Conservation (phyloP, 129 eudicot genomes). For the Erigeron canadensis region DNA sequence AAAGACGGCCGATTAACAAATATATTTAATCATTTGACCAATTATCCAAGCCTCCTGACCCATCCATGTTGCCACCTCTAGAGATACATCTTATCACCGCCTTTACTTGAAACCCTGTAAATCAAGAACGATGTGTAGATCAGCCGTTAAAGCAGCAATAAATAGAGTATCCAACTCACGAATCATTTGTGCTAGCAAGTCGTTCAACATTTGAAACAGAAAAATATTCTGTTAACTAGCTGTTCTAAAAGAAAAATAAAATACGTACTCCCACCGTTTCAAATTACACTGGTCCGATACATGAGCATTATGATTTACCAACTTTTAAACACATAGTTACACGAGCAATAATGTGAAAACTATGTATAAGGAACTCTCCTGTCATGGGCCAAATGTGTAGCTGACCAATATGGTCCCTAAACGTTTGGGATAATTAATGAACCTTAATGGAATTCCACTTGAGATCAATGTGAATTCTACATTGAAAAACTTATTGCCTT, state of each 20-base stretch:
- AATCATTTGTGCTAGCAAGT: slow-evolving; percentile 58
- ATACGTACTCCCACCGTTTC: background rate
- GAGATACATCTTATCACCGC: background rate
- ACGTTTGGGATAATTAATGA: slow-evolving; percentile 73
- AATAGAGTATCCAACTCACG: slow-evolving; percentile 59
- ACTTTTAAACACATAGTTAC: too few species aligned
- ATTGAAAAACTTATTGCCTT: slow-evolving; percentile 67
- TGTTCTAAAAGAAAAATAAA: background rate
- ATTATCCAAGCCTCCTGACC: background rate
- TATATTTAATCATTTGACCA: too few species aligned
- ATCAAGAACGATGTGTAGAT: slow-evolving; percentile 88
- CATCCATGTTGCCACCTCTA: slow-evolving; percentile 9
- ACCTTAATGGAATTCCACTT: slow-evolving; percentile 44
- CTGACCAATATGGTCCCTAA: slow-evolving; percentile 99
- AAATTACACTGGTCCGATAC: too few species aligned
- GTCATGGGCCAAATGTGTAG: slow-evolving; percentile 30
- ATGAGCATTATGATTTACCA: background rate
- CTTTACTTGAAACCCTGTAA: slow-evolving; percentile 95
- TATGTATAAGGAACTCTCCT: background rate
- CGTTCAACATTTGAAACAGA: slow-evolving; percentile 70
- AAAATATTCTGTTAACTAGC: slow-evolving; percentile 54
- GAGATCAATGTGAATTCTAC: slow-evolving; percentile 51
- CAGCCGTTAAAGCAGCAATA: slow-evolving; percentile 78
- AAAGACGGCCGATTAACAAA: too few species aligned
- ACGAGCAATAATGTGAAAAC: background rate